Conservation (phyloP, 179 eudicot species). For the Silene vulgaris region DNA sequence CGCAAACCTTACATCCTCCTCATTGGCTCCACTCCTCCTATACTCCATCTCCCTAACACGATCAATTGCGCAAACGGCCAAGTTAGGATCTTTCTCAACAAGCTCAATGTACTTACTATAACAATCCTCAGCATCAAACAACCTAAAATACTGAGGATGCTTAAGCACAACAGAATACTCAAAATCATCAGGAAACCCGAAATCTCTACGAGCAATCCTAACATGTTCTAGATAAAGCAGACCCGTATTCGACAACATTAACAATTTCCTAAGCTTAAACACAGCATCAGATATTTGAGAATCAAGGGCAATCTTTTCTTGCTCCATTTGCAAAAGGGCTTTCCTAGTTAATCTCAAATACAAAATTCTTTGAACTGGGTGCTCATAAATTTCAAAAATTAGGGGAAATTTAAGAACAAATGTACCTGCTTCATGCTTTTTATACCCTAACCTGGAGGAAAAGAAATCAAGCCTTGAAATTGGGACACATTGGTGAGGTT, state of each 20-base stretch:
- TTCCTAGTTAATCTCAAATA: slow-evolving; percentile 42
- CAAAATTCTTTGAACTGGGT: slow-evolving; percentile 46
- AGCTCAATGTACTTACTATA: slow-evolving; percentile 45
- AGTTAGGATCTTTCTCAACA: slow-evolving; percentile 32
- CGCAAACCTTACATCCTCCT: slow-evolving; percentile 30
- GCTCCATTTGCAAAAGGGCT: slow-evolving; percentile 39
- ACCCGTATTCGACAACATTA: slow-evolving; percentile 44
- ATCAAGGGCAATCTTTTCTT: slow-evolving; percentile 36
- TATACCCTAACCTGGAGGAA: slow-evolving; percentile 34
- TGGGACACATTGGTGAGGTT: slow-evolving; percentile 34
- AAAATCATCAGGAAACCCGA: slow-evolving; percentile 48
- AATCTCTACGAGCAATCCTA: slow-evolving; percentile 44
- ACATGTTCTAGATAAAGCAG: slow-evolving; percentile 38
- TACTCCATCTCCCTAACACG: slow-evolving; percentile 36
- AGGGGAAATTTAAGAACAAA: slow-evolving; percentile 45
- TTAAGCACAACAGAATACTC: slow-evolving; percentile 40
- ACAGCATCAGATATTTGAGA: slow-evolving; percentile 38
- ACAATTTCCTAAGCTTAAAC: slow-evolving; percentile 35
- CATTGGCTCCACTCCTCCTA: slow-evolving; percentile 35
- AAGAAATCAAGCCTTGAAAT: slow-evolving; percentile 33
- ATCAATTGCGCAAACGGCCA: slow-evolving; percentile 41
- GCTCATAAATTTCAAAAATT: slow-evolving; percentile 45
- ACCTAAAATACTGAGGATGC: slow-evolving; percentile 40
- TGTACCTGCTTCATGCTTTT: slow-evolving; percentile 38
- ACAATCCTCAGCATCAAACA: slow-evolving; percentile 46